Conservation (phyloP, 257 asterid genomes). For the Ballota nigra region DNA sequence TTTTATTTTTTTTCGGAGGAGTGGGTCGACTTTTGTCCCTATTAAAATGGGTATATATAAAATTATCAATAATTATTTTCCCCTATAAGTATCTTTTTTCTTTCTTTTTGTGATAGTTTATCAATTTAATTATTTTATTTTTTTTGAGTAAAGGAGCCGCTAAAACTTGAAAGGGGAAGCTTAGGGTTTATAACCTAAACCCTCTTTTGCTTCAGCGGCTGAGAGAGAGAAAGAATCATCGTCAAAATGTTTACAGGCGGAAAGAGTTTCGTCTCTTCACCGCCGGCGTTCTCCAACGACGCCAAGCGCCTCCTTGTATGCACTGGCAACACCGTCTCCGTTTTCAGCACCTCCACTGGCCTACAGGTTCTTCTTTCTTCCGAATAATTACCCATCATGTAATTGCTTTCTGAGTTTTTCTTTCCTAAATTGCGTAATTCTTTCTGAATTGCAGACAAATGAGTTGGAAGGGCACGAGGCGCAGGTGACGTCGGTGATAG, state of each 20-base stretch:
- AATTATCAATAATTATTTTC: too few relatives aligned
- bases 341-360: constrained; percentile 91
- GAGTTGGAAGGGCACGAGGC: constrained; percentile 87
- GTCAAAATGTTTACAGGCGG: constrained; percentile 68
- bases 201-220: constrained; percentile 10
- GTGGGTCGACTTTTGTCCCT: too few relatives aligned
- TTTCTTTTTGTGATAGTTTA: too few relatives aligned
- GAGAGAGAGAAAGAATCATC: not conserved
- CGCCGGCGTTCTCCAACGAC: constrained; percentile 94
- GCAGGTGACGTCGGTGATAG: constrained; percentile 75
- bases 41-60: too few relatives aligned
- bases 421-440: not conserved
- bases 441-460: constrained; percentile 44
- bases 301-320: constrained; percentile 75
- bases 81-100: too few relatives aligned
- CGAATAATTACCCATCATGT: not conserved
- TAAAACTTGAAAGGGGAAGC: constrained; percentile 4
- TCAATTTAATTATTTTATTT: not conserved
- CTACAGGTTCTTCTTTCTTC: constrained; percentile 48
- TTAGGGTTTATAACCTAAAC: constrained; percentile 35
- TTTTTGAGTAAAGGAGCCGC: not conserved
- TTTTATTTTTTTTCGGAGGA: too few relatives aligned
- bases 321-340: constrained; percentile 79
- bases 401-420: not conserved
- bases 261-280: constrained; percentile 65